phyloP scores from a whole-genome alignment of 495 filamentous ascomycete species.

The Xylaria castorea region DNA sequence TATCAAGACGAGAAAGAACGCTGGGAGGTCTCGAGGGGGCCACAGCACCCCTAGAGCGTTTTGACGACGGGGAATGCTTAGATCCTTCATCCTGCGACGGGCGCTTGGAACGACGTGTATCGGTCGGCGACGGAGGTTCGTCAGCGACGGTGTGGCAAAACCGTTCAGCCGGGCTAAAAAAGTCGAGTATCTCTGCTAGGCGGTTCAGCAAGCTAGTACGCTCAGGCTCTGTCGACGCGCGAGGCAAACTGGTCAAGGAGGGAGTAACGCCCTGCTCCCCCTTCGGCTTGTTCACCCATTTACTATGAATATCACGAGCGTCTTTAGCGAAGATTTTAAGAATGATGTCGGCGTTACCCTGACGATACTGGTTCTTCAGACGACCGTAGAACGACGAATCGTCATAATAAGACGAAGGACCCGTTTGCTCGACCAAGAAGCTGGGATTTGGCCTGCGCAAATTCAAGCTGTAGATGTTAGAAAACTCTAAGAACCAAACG shows the following conservation, averaged over 20 bases:
- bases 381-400: slow-evolving; percentile 36
- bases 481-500: slow-evolving; percentile 43
- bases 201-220: slow-evolving; percentile 22
- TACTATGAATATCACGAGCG: slow-evolving; percentile 36
- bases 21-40: slow-evolving; percentile 27
- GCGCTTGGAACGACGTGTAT: slow-evolving; percentile 18
- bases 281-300: slow-evolving; percentile 40
- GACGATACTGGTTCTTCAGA: slow-evolving; percentile 33
- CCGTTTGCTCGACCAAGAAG: slow-evolving; percentile 30
- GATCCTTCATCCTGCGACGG: slow-evolving; percentile 13
- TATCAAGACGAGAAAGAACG: slow-evolving; percentile 37
- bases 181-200: slow-evolving; percentile 33
- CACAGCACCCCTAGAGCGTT: slow-evolving; percentile 17
- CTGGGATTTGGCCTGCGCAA: slow-evolving; percentile 32
- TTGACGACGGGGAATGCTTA: slow-evolving; percentile 12
- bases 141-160: slow-evolving; percentile 13
- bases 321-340: slow-evolving; percentile 31
- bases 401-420: slow-evolving; percentile 30
- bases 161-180: slow-evolving; percentile 27
- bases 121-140: slow-evolving; percentile 23
- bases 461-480: slow-evolving; percentile 38
- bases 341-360: slow-evolving; percentile 30
- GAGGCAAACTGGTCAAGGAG: slow-evolving; percentile 29
- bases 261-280: slow-evolving; percentile 30
- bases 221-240: slow-evolving; percentile 35